Base-by-base conservation (phyloP, 331 rosid genomes). In the Dryas integrifolia region DNA sequence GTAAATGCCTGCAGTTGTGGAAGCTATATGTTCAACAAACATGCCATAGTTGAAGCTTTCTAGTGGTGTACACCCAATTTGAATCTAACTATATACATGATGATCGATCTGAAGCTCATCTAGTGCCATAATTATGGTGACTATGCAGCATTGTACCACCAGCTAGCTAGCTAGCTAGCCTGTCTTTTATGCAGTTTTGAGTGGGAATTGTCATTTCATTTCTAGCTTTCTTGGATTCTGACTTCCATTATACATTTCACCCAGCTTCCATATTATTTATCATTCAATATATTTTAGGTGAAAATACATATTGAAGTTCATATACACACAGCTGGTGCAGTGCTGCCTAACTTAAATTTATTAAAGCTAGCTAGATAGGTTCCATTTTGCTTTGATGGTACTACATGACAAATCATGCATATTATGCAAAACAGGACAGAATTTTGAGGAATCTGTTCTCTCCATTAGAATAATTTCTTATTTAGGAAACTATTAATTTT, bases 1-100 rank as follows among this genome's bases (percentile, higher is more conserved):
- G 18, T 53, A 30, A n/a, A 52, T 83, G 76, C 76, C 85, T 84
- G 85, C 79, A 76, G 71, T 72, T 52, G 72, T 59, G 68, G 71
- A 62, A 76, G 86, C 35, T 30, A 1, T 9, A 68, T 41, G 57
- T 65, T 76, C 69, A 45, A 49, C 16, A 26, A 5, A 48, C 73
- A 72, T 71, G 24, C 75, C 44, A 75, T 73, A 9, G 55, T 72
- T 65, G 76, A 81, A 79, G 82, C 80, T 77, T n/a, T 3, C 8
- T 77, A 60, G 84, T 89, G 87, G 60, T 77, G 14, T 75, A 83
- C 87, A 74, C 58, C 82, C 65, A 70, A 70, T 46, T 70, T 78
- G 80, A 80, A 78, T 85, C 79, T 75, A 9, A 44, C 12, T 56
- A 68, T 45, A 72, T 66, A 8, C 12, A 41, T 39, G 46, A 16